These are phyloP conservation scores for Chrysochromulina tobinii DNA, from an alignment of 78 protist species.

Conservation along the genomic window DNA sequence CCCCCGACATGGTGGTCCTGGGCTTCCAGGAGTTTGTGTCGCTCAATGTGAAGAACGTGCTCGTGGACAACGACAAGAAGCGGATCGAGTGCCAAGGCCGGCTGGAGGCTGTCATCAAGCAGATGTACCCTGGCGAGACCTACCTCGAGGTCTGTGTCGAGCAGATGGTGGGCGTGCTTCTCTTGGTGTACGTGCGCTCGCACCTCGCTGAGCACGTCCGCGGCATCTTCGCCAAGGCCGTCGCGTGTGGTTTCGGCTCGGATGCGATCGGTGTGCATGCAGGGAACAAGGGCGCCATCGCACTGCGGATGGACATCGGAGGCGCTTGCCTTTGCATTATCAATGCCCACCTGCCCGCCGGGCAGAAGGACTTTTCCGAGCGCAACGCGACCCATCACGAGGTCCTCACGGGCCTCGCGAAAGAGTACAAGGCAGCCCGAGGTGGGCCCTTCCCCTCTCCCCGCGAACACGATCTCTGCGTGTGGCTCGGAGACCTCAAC, in stretches of 20 bases:
- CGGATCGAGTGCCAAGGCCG: neutral
- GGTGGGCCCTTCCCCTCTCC: neutral
- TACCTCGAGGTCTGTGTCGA: neutral
- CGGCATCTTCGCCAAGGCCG: neutral
- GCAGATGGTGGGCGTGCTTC: constrained; percentile 5
- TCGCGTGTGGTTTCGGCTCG: neutral
- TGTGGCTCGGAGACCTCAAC: constrained; percentile 70
- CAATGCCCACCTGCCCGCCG: constrained; percentile 20
- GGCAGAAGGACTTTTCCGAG: neutral
- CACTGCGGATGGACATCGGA: neutral
- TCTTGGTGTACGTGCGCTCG: neutral
- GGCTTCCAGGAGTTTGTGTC: constrained; percentile 15
- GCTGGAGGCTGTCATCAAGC: neutral
- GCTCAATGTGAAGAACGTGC: neutral
- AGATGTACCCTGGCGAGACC: neutral
- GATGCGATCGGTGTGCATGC: neutral
- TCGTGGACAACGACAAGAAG: neutral
- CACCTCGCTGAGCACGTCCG: neutral
- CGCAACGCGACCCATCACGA: neutral
- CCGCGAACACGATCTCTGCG: constrained; percentile 24
- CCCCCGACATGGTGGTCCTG: neutral
- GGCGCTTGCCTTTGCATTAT: neutral
- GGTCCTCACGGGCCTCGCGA: neutral
- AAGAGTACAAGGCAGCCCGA: neutral
- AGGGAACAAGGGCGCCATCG: constrained; percentile 36